phyloP scores from a whole-genome alignment of 805 yeast species.

The Pichia pseudocactophila region DNA sequence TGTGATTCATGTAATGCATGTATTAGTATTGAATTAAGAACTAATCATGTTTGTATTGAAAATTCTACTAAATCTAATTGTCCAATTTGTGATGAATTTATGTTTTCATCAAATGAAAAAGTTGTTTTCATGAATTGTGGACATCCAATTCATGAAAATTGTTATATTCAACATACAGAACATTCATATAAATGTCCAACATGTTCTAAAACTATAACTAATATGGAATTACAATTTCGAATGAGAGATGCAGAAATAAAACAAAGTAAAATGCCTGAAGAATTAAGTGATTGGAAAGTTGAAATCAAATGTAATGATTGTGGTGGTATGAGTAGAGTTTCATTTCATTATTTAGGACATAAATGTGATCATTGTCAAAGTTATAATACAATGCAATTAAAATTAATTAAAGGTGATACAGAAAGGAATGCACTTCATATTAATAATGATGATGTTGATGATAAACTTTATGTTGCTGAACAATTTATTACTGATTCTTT shows the following conservation, averaged over 20 bases:
- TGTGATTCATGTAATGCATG: conserved; percentile 88
- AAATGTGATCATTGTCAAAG: conserved; percentile 82
- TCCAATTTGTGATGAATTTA: conserved; percentile 86
- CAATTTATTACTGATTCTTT: conserved; percentile 20
- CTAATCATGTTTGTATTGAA: conserved; percentile 76
- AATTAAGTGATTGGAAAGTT: conserved; percentile 67
- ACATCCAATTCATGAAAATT: conserved; percentile 81
- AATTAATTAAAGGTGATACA: conserved; percentile 56
- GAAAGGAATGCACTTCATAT: conserved; percentile 18
- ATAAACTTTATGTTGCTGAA: conserved; percentile 1
- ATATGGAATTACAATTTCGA: conserved; percentile 84
- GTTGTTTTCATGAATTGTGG: conserved; percentile 93
- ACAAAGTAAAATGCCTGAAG: conserved; percentile 71
- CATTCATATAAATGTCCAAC: conserved; percentile 88
- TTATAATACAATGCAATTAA: conserved; percentile 74
- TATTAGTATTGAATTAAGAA: conserved; percentile 66
- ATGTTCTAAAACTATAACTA: conserved; percentile 74
- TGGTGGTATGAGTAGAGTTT: conserved; percentile 64
- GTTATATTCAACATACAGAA: conserved; percentile 74
- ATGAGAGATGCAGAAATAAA: conserved; percentile 77
- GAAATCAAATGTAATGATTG: conserved; percentile 81
- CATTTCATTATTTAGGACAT: conserved; percentile 78
- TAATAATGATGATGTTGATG: conserved; percentile 3
- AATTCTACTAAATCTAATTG: conserved; percentile 86
- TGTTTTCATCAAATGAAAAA: conserved; percentile 72